Percentiles rank a stretch among this genome's conserved stretches.
phyloP scores from a whole-genome alignment of 768 basidiomycete species.

The Trametes cinnabarina region DNA sequence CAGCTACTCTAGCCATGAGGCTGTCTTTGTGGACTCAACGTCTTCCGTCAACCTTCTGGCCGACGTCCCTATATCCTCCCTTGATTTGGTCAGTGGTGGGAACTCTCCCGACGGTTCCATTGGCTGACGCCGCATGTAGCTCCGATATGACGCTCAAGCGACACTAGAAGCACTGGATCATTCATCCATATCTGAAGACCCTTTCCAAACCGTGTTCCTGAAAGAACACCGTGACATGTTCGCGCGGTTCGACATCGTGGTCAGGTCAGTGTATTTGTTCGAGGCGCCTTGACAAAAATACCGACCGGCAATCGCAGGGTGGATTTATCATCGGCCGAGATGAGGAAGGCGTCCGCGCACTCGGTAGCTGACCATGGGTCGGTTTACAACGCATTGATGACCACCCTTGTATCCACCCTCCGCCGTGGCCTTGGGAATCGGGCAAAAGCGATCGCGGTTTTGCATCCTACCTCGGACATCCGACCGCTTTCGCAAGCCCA shows the following conservation, averaged over 20 bases:
- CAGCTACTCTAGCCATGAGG: conserved; percentile 50
- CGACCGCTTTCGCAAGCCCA: conserved; percentile 54
- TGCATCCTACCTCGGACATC: conserved; percentile 47
- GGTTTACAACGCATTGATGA: conserved; percentile 50
- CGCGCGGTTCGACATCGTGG: conserved; percentile 70
- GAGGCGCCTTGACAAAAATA: neutral
- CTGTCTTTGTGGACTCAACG: conserved; percentile 76
- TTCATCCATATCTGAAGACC: conserved; percentile 47
- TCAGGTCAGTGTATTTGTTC: conserved; percentile 45
- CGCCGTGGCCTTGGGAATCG: conserved; percentile 74
- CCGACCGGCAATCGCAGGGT: conserved; percentile 41
- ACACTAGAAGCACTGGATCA: conserved; percentile 67
- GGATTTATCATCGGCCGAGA: conserved; percentile 49
- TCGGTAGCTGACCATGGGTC: conserved; percentile 60
- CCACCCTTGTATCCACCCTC: conserved; percentile 48
- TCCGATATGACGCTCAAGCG: conserved; percentile 69
- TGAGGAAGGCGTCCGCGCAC: conserved; percentile 43
- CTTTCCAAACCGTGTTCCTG: conserved; percentile 72
- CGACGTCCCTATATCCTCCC: conserved; percentile 70
- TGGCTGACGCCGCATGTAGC: conserved; percentile 39
- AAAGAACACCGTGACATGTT: conserved; percentile 62
- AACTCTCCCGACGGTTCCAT: neutral
- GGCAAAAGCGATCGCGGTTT: conserved; percentile 58
- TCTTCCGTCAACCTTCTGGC: conserved; percentile 77
- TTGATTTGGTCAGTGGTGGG: conserved; percentile 60